Evolutionary conservation across 306 rosid species (phyloP).

Genomic region (Dryas alaskensis): DNA sequence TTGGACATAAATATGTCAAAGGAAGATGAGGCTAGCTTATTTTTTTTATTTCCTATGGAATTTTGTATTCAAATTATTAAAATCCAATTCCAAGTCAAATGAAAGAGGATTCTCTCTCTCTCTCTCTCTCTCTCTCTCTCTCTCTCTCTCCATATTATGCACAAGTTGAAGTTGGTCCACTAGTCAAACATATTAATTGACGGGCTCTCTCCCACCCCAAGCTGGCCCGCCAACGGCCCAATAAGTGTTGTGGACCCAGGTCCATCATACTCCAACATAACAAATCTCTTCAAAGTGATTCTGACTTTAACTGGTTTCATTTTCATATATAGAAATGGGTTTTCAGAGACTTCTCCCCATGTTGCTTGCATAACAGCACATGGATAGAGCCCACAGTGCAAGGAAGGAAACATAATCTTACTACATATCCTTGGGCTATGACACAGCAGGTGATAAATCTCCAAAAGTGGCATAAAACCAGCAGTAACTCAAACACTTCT

Average conservation of each 20-base stretch:
- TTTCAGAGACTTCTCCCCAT: conserved; percentile 30
- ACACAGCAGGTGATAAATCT: conserved; percentile 27
- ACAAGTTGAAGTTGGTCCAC: neutral
- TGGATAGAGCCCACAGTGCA: conserved; percentile 39
- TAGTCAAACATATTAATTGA: conserved; percentile 14
- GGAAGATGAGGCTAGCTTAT: conserved; percentile 64
- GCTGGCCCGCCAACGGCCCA: conserved; percentile 30
- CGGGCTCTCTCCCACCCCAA: conserved; percentile 35
- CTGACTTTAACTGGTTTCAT: neutral
- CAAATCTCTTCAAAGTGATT: conserved; percentile 19
- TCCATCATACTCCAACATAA: conserved; percentile 31
- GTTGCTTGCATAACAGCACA: conserved; percentile 65
- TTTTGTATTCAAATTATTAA: conserved; percentile 24
- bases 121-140: neutral
- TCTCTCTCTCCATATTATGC: neutral
- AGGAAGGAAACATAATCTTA: neutral
- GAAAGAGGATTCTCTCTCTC: conserved; percentile 13
- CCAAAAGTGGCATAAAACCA: neutral
- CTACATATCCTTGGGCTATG: conserved; percentile 30
- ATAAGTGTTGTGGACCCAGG: conserved; percentile 34
- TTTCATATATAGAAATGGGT: conserved; percentile 2
- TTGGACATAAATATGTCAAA: conserved; percentile 31
- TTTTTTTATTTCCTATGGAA: conserved; percentile 29
- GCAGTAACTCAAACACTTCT: neutral
- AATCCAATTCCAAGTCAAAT: conserved; percentile 10